Evolutionary conservation across 192 early-diverging fungal genomes (phyloP).

Genomic region (Rhizoclosmatium globosum): DNA sequence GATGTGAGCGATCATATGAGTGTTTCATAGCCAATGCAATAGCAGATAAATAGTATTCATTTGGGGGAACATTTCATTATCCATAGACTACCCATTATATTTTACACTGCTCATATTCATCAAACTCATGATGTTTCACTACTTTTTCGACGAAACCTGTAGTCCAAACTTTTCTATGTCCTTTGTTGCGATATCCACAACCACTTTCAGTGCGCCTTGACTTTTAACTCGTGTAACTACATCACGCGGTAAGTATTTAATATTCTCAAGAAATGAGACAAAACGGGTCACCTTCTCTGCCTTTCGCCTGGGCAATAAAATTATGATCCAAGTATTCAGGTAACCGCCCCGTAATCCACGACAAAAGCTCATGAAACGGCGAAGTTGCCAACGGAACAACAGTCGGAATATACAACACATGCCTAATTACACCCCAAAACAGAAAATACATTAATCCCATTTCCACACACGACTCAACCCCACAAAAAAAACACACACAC

Average conservation of each 20-base stretch:
- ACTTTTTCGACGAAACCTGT: slow-evolving; percentile 3
- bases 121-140: background rate
- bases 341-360: slow-evolving; percentile 54
- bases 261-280: background rate
- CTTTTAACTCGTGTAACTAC: slow-evolving; percentile 61
- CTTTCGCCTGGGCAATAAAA: slow-evolving; percentile 56
- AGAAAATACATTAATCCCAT: background rate
- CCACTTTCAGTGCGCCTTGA: slow-evolving; percentile 62
- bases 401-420: slow-evolving; percentile 57
- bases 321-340: slow-evolving; percentile 69
- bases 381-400: slow-evolving; percentile 63
- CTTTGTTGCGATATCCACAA: slow-evolving; percentile 55
- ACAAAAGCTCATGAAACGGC: slow-evolving; percentile 60
- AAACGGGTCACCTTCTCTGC: slow-evolving; percentile 60
- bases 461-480: background rate
- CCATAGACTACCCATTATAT: too few relatives aligned
- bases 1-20: too few relatives aligned
- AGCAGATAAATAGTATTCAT: too few relatives aligned
- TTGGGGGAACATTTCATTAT: too few relatives aligned
- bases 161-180: slow-evolving; percentile 62
- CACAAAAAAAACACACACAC: background rate
- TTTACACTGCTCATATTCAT: background rate
- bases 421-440: slow-evolving; percentile 28
- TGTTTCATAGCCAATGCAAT: too few relatives aligned
- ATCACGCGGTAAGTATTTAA: background rate